Conservation (phyloP, 2,329 filamentous ascomycete species). For the Didymellaceae sp. region DNA sequence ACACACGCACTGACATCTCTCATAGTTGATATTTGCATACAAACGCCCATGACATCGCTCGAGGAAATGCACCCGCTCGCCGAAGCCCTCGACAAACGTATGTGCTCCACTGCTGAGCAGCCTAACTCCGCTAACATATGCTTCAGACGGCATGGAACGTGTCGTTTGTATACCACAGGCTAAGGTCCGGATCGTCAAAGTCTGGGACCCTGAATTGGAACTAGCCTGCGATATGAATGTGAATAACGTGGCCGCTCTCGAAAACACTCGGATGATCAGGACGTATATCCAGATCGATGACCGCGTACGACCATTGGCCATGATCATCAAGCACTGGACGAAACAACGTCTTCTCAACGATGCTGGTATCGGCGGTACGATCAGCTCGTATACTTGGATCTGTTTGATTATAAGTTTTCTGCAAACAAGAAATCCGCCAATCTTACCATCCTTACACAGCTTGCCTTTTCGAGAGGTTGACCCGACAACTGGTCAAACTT, state of each 20-base stretch:
- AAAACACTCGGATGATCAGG: constrained; percentile 97
- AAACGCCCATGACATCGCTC: constrained; percentile 84
- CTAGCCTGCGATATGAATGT: constrained; percentile 98
- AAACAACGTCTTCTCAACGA: constrained; percentile 92
- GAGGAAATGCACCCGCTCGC: constrained; percentile 92
- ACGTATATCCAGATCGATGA: constrained; percentile 95
- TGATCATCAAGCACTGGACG: constrained; percentile 98
- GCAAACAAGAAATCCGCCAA: constrained; percentile 81
- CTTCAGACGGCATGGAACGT: constrained; percentile 88
- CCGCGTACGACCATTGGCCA: constrained; percentile 87
- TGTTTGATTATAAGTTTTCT: constrained; percentile 97
- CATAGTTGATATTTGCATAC: constrained; percentile 97
- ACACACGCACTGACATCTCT: constrained; percentile 30
- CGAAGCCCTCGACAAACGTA: constrained; percentile 83
- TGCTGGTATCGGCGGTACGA: constrained; percentile 89
- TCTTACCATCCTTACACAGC: constrained; percentile 86
- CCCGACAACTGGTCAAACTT: constrained; percentile 65
- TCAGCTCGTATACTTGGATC: constrained; percentile 99
- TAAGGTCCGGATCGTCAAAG: constrained; percentile 97
- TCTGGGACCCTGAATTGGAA: constrained; percentile 92
- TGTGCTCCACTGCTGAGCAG: constrained; percentile 1
- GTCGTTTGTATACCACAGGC: constrained; percentile 94
- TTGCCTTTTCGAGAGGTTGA: constrained; percentile 67
- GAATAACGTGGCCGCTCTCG: constrained; percentile 92
- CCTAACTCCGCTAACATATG: constrained; percentile 40